Percentiles rank a stretch among this genome's conserved stretches.
phyloP scores from a whole-genome alignment of 148 eudicot species.

The Chenopodium formosanum region DNA sequence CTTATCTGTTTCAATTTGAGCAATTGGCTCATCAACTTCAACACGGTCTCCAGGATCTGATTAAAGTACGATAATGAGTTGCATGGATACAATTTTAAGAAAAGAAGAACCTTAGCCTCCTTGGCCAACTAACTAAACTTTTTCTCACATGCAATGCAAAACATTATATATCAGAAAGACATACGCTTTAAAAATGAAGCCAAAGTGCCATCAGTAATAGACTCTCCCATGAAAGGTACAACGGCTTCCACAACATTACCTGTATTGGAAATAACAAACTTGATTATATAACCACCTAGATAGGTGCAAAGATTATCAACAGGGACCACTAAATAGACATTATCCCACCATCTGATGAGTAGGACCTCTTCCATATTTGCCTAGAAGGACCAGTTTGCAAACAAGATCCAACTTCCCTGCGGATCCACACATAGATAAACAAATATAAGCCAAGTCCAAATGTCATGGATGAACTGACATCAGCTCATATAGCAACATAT shows the following conservation, averaged over 20 bases:
- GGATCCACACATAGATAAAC: slow-evolving; percentile 11
- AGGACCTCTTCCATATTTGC: slow-evolving; percentile 40
- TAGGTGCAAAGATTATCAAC: background rate
- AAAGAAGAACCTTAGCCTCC: background rate
- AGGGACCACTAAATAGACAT: slow-evolving; percentile 8
- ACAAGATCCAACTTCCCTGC: slow-evolving; percentile 47
- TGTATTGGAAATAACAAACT: slow-evolving; percentile 24
- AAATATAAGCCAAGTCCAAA: background rate
- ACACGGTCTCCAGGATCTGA: slow-evolving; percentile 90
- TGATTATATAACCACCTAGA: slow-evolving; percentile 7
- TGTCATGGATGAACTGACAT: background rate
- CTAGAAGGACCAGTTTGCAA: slow-evolving; percentile 34
- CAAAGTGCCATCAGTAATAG: slow-evolving; percentile 87
- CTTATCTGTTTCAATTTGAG: slow-evolving; percentile 96
- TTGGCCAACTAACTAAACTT: background rate
- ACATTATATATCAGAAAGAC: slow-evolving; percentile 26
- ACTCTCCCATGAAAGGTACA: slow-evolving; percentile 96
- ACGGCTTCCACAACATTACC: slow-evolving; percentile 88
- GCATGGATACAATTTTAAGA: background rate
- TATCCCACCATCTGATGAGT: slow-evolving; percentile 65
- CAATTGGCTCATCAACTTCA: slow-evolving; percentile 85
- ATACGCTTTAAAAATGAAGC: slow-evolving; percentile 85
- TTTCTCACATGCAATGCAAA: background rate
- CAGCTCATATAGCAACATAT: background rate
- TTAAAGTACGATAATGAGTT: slow-evolving; percentile 6